Conservation (phyloP, 257 asterid genomes). For the Paraleonurus japonicus region DNA sequence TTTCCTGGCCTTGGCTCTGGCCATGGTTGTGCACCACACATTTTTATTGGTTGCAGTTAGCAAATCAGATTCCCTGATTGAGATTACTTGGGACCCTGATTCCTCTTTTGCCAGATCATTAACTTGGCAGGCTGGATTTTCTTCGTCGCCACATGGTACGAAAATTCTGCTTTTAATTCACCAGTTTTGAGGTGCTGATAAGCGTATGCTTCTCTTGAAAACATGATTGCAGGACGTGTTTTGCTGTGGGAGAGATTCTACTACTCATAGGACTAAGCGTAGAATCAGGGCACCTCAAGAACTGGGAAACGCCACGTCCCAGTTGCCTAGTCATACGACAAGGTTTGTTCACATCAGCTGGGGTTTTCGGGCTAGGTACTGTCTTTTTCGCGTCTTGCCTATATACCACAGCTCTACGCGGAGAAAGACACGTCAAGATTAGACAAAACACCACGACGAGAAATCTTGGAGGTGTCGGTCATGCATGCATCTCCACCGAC, state of each 20-base stretch:
- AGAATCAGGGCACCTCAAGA: conserved; percentile 83
- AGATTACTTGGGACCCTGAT: conserved; percentile 53
- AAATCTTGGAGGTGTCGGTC: conserved; percentile 48
- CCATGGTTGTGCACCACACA: conserved; percentile 67
- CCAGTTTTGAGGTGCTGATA: not conserved
- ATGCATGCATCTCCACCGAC: conserved; percentile 67
- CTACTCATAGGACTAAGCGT: conserved; percentile 71
- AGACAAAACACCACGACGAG: conserved; percentile 42
- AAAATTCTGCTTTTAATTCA: not conserved
- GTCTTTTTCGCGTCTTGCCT: conserved; percentile 70
- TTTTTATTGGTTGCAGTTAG: conserved; percentile 59
- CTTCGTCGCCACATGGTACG: conserved; percentile 78
- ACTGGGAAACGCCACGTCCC: conserved; percentile 57
- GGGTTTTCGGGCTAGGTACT: conserved; percentile 62
- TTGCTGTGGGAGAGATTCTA: conserved; percentile 79
- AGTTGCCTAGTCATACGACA: conserved; percentile 51
- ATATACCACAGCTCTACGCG: conserved; percentile 58
- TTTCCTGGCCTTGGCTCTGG: conserved; percentile 63
- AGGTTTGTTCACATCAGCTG: conserved; percentile 83
- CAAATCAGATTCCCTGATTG: conserved; percentile 44
- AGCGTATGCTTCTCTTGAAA: not conserved
- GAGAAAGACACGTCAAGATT: conserved; percentile 36
- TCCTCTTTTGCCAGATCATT: conserved; percentile 46
- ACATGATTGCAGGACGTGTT: conserved; percentile 48
- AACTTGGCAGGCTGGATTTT: conserved; percentile 78